Base-by-base conservation (phyloP, 139 green algal species). In the Klebsormidium nitens region DNA sequence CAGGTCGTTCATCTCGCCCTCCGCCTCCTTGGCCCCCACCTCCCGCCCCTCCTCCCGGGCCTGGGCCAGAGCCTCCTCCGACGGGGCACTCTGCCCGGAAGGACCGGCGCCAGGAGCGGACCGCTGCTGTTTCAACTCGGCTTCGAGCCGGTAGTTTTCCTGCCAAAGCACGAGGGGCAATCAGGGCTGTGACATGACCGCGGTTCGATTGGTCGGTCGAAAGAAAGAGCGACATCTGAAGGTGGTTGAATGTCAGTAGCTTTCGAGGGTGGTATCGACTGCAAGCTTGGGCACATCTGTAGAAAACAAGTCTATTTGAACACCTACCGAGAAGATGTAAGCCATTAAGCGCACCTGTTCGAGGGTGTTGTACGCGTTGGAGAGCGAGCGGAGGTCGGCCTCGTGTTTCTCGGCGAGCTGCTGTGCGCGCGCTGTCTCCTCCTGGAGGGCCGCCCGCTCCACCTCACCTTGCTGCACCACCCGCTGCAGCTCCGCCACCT, bases 1-100 rank as follows among this genome's bases (percentile, higher is more conserved):
- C 39, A 96, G 62, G 56, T 96, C 90, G 1, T 84, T 87, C 78
- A 96, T 84, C 32, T 82, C 78, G 1, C 82, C 77, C 11, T 91
- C 87, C 5, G 62, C 79, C 56, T 91, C 84, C 8, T 60, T 73
- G 36, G 78, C 67, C 0, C 80, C 87, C 36, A 72, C 81, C 31
- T 67, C 65, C 11, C 36, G 31, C 3, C 59, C 82, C 36, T 82
- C 80, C 42, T 80, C 56, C 40, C 47, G 80, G 1, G 65, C 71
- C 23, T 23, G 50, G 2, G 50, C 62, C 11, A 19, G 58, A n/a
- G 28, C 37, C 26, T 73, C 65, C 65, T 73, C 50, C 35, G 4
- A 39, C 48, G 65, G n/a, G 26, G 23, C 28, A 4, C 4, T 3
- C 6, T 36, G 35, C 4, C 57, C 67, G 8, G 34, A 40, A 28